Percentiles rank a stretch among this genome's conserved stretches.
These are phyloP conservation scores for Fusarium austroafricanum DNA, from an alignment of 2,329 filamentous ascomycete species.

Conservation along the genomic window DNA sequence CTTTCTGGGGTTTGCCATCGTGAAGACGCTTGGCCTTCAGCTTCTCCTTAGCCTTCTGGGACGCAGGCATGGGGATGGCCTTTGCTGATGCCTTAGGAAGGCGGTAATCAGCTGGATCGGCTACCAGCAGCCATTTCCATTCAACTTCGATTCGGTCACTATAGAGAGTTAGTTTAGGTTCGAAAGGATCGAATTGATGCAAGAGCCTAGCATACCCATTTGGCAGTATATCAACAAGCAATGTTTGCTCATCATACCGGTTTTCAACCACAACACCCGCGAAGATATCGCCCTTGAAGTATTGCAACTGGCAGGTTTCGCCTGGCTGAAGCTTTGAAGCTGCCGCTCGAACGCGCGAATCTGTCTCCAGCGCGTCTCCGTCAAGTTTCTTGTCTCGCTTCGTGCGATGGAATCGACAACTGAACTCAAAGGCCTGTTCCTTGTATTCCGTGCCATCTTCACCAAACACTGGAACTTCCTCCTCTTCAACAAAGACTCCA, in stretches of 20 bases:
- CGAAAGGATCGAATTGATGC: neutral
- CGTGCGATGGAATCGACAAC: constrained; percentile 91
- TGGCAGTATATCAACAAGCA: constrained; percentile 86
- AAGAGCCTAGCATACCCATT: constrained; percentile 71
- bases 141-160: constrained; percentile 82
- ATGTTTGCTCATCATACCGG: constrained; percentile 75
- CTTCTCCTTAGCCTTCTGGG: constrained; percentile 71
- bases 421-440: constrained; percentile 90
- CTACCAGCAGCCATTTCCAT: constrained; percentile 84
- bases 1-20: constrained; percentile 72
- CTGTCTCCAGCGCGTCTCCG: constrained; percentile 75
- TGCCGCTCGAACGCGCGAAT: constrained; percentile 74
- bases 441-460: constrained; percentile 94
- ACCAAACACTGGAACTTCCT: constrained; percentile 85
- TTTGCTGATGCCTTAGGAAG: constrained; percentile 80
- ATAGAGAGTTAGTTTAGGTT: constrained; percentile 54
- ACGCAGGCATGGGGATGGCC: constrained; percentile 76
- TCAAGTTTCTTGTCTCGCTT: constrained; percentile 84
- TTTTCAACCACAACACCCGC: constrained; percentile 91
- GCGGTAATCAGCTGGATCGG: constrained; percentile 76
- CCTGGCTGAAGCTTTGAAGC: constrained; percentile 76
- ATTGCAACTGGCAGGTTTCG: constrained; percentile 89
- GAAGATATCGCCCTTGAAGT: constrained; percentile 86
- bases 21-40: constrained; percentile 73
- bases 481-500: constrained; percentile 90